Evolutionary conservation across 352 stramenopile species (phyloP).

Genomic region (Globisporangium canariense): DNA sequence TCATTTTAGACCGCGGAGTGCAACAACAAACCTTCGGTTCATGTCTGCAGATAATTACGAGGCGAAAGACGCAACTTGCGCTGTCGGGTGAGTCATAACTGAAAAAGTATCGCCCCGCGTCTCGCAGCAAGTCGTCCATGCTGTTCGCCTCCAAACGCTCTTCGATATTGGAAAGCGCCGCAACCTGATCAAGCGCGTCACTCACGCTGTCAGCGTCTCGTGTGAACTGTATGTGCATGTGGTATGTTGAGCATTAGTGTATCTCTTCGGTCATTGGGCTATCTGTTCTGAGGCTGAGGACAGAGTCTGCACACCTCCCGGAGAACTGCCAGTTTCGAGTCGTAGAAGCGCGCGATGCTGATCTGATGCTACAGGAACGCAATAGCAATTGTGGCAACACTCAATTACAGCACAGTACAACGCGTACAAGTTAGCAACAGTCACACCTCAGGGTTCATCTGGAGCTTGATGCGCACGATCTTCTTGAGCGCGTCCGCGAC

Average conservation of each 20-base stretch:
- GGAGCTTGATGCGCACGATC: slow-evolving; percentile 44
- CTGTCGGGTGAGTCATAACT: not conserved
- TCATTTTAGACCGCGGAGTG: slow-evolving; percentile 1
- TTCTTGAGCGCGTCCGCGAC: slow-evolving; percentile 39
- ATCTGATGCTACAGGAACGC: slow-evolving; percentile 35
- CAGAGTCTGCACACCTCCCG: slow-evolving; percentile 27
- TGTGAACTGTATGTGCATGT: slow-evolving; percentile 30
- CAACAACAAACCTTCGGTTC: slow-evolving; percentile 6
- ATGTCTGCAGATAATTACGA: slow-evolving; percentile 14
- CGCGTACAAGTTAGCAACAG: not conserved
- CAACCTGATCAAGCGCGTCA: slow-evolving; percentile 20
- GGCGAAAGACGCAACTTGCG: slow-evolving; percentile 1
- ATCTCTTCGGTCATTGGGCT: not conserved
- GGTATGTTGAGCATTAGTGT: not conserved
- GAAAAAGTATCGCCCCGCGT: slow-evolving; percentile 30
- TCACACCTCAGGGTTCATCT: slow-evolving; percentile 41
- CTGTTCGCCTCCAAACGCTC: slow-evolving; percentile 15
- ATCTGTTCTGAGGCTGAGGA: no score
- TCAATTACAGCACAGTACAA: not conserved
- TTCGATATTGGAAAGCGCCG: slow-evolving; percentile 3
- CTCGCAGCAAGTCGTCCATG: slow-evolving; percentile 34
- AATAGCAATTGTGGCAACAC: not conserved
- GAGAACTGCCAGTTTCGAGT: slow-evolving; percentile 24
- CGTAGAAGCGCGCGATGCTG: slow-evolving; percentile 24
- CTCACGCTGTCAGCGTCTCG: slow-evolving; percentile 23